A percentile compares a stretch with the other conserved stretches of the same genome.
These are phyloP conservation scores for Coffea humblotiana DNA, from an alignment of 305 asterid species.

Conservation along the genomic window DNA sequence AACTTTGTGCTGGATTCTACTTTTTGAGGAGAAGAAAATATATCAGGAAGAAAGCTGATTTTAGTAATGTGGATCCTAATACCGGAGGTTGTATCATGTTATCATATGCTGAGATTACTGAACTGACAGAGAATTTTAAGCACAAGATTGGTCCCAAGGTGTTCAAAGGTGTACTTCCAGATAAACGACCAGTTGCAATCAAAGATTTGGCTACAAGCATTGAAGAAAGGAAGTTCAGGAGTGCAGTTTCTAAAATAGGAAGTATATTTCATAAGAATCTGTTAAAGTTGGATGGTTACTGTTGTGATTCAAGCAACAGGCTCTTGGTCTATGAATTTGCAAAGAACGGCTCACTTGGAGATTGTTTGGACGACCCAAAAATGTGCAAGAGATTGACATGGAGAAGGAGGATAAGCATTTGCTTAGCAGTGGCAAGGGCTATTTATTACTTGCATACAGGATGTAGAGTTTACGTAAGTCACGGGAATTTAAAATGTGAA, in stretches of 20 bases:
- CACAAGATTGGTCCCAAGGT: slow-evolving; percentile 37
- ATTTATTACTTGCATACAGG: slow-evolving; percentile 43
- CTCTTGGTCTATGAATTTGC: slow-evolving; percentile 40
- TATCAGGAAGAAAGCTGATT: slow-evolving; percentile 23
- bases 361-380: slow-evolving; percentile 37
- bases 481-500: slow-evolving; percentile 47
- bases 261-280: slow-evolving; percentile 44
- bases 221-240: slow-evolving; percentile 38
- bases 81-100: slow-evolving; percentile 28
- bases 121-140: slow-evolving; percentile 42
- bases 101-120: slow-evolving; percentile 35
- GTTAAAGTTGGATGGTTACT: slow-evolving; percentile 37
- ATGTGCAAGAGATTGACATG: slow-evolving; percentile 45
- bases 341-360: slow-evolving; percentile 32
- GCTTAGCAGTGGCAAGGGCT: slow-evolving; percentile 40
- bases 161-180: slow-evolving; percentile 36
- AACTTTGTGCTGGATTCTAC: slow-evolving; percentile 30
- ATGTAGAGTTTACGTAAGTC: slow-evolving; percentile 43
- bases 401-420: slow-evolving; percentile 36
- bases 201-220: slow-evolving; percentile 25
- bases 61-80: slow-evolving; percentile 21
- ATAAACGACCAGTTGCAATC: slow-evolving; percentile 31
- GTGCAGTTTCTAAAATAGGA: slow-evolving; percentile 33
- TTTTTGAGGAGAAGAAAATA: slow-evolving; percentile 17
- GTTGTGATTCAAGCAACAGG: slow-evolving; percentile 32